Percentiles rank a stretch among this genome's conserved stretches.
Evolutionary conservation across 1,284 basidiomycete species (phyloP).

Genomic region (Wolfiporia cocos): DNA sequence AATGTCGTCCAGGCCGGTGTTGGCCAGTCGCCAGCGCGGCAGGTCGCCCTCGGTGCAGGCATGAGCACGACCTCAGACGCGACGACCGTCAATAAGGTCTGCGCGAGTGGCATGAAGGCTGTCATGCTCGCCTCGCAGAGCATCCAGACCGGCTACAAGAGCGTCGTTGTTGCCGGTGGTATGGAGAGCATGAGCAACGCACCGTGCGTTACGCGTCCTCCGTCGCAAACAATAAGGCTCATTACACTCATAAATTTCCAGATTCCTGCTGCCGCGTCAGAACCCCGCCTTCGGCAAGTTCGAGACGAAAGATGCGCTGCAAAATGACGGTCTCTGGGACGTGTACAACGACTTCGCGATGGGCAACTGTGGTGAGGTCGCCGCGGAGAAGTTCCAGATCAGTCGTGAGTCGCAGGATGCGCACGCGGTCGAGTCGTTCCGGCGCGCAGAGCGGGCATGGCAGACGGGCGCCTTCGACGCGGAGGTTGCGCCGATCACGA

Average conservation of each 20-base stretch:
- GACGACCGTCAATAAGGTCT: slow-evolving; percentile 99
- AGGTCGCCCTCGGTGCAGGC: slow-evolving; percentile 88
- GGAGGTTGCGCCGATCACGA: slow-evolving; percentile 90
- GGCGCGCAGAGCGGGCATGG: slow-evolving; percentile 91
- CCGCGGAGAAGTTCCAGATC: slow-evolving; percentile 83
- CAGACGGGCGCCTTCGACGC: slow-evolving; percentile 76
- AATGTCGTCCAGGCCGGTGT: slow-evolving; percentile 96
- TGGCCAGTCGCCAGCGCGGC: slow-evolving; percentile 92
- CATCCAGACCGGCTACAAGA: slow-evolving; percentile 83
- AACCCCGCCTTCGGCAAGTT: slow-evolving; percentile 90
- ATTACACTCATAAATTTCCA: slow-evolving; percentile 25
- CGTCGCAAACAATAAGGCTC: background rate
- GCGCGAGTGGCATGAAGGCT: slow-evolving; percentile 93
- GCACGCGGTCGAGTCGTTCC: slow-evolving; percentile 93
- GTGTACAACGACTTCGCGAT: slow-evolving; percentile 95
- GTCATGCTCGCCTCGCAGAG: slow-evolving; percentile 91
- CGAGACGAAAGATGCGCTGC: slow-evolving; percentile 81
- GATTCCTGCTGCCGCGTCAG: slow-evolving; percentile 88
- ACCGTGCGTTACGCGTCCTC: slow-evolving; percentile 51
- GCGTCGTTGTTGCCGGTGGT: slow-evolving; percentile 89
- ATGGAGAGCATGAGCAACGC: slow-evolving; percentile 99
- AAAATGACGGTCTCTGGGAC: slow-evolving; percentile 93
- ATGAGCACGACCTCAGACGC: slow-evolving; percentile 85
- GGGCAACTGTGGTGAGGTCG: slow-evolving; percentile 91
- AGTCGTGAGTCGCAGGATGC: slow-evolving; percentile 83